Evolutionary conservation across 345 rosid species (phyloP), one percentile per base, ranked within the genome.

Genomic region (Sonneratia caseolaris): DNA sequence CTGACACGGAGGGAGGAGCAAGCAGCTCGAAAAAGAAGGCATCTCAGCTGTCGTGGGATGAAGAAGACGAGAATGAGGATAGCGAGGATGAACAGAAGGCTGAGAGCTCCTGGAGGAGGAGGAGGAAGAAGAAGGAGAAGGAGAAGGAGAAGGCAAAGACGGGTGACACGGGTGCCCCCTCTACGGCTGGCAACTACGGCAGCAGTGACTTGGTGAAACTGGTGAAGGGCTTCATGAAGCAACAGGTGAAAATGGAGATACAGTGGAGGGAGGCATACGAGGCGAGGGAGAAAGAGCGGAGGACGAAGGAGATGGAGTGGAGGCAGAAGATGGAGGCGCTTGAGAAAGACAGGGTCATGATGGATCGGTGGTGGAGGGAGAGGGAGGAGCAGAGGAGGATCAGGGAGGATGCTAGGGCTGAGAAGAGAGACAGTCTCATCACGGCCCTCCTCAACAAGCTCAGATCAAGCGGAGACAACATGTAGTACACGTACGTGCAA

Each of bases 321-420:
- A 80, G 94, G 79, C 88, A 77, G 74, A 85, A 79, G 16, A 95
- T 92, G 99, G 90, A 86, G 68, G 90, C 84, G 0, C 66, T 95
- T 22, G 99, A 95, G 83, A 92, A 89, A 11, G 97, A 92, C 80
- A 88, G 98, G 88, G 70, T 87, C 24, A 82, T 87, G 79, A 78
- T 89, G 79, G 99, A 95, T 49, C 87, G 88, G 72, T 79, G 87
- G 70, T 95, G 97, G 97, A 87, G 91, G 78, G 98, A 95, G 70
- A 83, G 85, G 78, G 99, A 92, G 68, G 99, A 95, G 75, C 94
- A 95, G 82, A 86, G 99, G 70, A 85, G 90, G 45, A 57, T 80
- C 48, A 89, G 97, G 73, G 97, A 92, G 67, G 99, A 95, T 73
- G 88, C 86, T 85, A 86, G 97, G 88, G 98, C 99, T 73, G 97